phyloP scores from a whole-genome alignment of 176 grass and related monocot species.

The Bothriochloa decipiens region DNA sequence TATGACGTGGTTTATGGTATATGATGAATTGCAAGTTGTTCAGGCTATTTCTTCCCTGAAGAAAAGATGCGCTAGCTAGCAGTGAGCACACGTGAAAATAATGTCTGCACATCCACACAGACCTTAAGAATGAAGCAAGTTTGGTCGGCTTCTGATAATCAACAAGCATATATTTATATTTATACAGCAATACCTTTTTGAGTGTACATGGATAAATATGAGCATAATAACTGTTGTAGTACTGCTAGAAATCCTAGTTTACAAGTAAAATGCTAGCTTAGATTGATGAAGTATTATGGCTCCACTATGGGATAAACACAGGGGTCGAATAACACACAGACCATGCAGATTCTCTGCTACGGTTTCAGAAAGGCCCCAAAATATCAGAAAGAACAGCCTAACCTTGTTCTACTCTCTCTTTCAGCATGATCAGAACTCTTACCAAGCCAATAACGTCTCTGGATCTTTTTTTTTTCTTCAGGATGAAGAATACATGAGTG shows the following conservation, averaged over 20 bases:
- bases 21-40: background rate
- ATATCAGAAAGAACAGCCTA: background rate
- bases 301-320: background rate
- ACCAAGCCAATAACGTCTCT: background rate
- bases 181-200: background rate
- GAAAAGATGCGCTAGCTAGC: background rate
- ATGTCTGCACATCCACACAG: background rate
- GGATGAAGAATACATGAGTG: constrained; percentile 75
- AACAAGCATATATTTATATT: background rate
- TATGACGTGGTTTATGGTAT: background rate
- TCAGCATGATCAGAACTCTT: constrained; percentile 16
- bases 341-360: background rate
- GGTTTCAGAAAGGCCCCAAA: background rate
- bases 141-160: background rate
- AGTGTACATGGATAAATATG: background rate
- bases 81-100: background rate
- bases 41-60: background rate
- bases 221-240: background rate
- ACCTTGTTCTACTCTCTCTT: background rate
- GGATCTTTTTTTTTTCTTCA: background rate
- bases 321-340: background rate
- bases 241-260: background rate
- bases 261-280: constrained; percentile 18
- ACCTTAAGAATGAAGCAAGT: background rate
- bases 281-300: background rate